Evolutionary conservation across 352 stramenopile species (phyloP).

Genomic region (Stramenopiles sp.): DNA sequence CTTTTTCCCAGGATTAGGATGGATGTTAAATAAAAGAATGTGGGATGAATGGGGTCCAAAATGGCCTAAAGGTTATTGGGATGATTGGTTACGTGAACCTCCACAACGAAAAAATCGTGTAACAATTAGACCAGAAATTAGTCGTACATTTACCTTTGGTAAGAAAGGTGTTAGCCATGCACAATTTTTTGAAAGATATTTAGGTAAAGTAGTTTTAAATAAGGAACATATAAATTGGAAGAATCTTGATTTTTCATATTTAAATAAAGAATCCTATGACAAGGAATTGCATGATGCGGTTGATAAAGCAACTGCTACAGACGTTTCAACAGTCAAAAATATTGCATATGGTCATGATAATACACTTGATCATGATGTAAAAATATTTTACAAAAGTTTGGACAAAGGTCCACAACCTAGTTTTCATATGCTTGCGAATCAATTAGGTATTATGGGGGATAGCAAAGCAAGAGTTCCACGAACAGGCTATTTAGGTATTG

Average conservation of each 20-base stretch:
- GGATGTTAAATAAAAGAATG: conserved; percentile 43
- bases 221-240: conserved; percentile 22
- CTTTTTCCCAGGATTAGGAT: conserved; percentile 67
- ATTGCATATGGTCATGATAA: conserved; percentile 19
- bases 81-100: conserved; percentile 57
- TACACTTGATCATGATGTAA: conserved; percentile 22
- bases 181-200: conserved; percentile 26
- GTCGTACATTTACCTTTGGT: conserved; percentile 51
- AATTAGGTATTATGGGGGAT: conserved; percentile 43
- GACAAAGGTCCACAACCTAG: conserved; percentile 13
- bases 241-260: conserved; percentile 32
- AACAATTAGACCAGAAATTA: conserved; percentile 12
- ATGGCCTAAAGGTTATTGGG: conserved; percentile 49
- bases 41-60: conserved; percentile 30
- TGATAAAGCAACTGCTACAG: conserved; percentile 17
- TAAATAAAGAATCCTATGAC: conserved; percentile 30
- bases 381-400: conserved; percentile 28
- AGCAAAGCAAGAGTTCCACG: conserved; percentile 48
- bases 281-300: conserved; percentile 1
- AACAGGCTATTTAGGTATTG: conserved; percentile 51
- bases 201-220: conserved; percentile 36
- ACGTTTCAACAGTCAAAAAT: conserved; percentile 18
- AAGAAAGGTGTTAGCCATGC: conserved; percentile 28
- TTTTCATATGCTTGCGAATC: conserved; percentile 30
- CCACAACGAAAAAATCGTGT: conserved; percentile 23